Evolutionary conservation across 73 alveolate genomes (phyloP).

Genomic region (Stentor roeselii): DNA sequence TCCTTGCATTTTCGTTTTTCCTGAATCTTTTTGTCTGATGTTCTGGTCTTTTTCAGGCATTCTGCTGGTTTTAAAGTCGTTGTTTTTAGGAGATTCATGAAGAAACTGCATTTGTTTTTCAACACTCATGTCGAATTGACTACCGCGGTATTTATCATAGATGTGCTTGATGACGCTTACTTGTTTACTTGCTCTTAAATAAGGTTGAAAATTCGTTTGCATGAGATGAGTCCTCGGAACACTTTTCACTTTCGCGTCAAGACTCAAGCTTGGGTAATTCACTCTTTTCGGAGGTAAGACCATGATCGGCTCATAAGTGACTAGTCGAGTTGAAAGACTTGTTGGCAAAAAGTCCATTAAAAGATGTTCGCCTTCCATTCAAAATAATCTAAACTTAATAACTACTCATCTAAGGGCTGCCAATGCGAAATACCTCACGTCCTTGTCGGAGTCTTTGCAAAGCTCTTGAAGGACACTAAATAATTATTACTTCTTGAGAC

Average conservation of each 20-base stretch:
- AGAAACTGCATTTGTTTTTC: neutral
- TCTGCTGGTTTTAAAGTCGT: neutral
- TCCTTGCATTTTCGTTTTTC: neutral
- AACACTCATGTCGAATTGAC: neutral
- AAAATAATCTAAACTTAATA: too few relatives aligned
- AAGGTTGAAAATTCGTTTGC: neutral
- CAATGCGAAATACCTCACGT: conserved; percentile 75
- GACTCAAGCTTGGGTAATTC: neutral
- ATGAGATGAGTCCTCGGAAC: neutral
- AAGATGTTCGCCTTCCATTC: too few relatives aligned
- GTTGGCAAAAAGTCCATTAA: neutral
- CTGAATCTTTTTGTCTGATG: neutral
- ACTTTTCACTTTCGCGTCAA: neutral
- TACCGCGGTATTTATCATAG: too few relatives aligned
- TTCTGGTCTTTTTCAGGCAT: neutral
- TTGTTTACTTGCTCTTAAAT: neutral
- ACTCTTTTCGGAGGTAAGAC: neutral
- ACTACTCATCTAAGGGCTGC: conserved; percentile 57
- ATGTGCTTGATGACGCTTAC: neutral
- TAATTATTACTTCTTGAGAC: neutral
- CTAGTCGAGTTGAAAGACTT: neutral
- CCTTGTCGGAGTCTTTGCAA: conserved; percentile 72
- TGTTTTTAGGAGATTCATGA: neutral
- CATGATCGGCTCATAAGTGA: neutral
- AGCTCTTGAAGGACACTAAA: conserved; percentile 40